phyloP scores from a whole-genome alignment of 805 yeast genomes.

The Yamadazyma ubonensis region DNA sequence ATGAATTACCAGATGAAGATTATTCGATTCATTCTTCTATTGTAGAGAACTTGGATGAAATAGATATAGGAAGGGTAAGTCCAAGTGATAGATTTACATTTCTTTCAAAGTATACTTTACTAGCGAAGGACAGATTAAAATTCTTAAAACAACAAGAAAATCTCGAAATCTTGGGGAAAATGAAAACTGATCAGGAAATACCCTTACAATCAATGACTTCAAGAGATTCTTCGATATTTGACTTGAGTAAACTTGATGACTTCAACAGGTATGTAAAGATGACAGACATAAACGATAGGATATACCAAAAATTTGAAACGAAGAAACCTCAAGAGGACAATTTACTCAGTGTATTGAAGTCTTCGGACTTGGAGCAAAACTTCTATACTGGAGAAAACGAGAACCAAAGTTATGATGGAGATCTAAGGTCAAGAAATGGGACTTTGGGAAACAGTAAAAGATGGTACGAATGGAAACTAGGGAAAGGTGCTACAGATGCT shows the following conservation, averaged over 20 bases:
- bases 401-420: neutral
- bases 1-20: slow-evolving; percentile 9
- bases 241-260: slow-evolving; percentile 34
- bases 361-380: slow-evolving; percentile 25
- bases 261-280: slow-evolving; percentile 32
- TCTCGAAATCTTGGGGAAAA: neutral
- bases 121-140: slow-evolving; percentile 10
- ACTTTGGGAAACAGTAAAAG: slow-evolving; percentile 10
- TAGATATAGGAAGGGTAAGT: slow-evolving; percentile 8
- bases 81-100: slow-evolving; percentile 27
- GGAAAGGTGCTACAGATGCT: slow-evolving; percentile 3
- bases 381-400: slow-evolving; percentile 24
- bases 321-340: slow-evolving; percentile 19
- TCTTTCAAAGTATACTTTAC: slow-evolving; percentile 24
- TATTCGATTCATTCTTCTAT: slow-evolving; percentile 26
- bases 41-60: slow-evolving; percentile 20
- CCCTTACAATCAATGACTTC: slow-evolving; percentile 16
- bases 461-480: slow-evolving; percentile 18
- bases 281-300: slow-evolving; percentile 34
- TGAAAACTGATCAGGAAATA: slow-evolving; percentile 14
- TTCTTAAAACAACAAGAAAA: slow-evolving; percentile 6
- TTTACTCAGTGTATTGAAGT: slow-evolving; percentile 24
- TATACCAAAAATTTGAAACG: slow-evolving; percentile 21
- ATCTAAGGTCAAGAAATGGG: slow-evolving; percentile 6
- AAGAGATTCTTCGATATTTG: slow-evolving; percentile 25